These are phyloP conservation scores for Nothopassalora personata DNA, from an alignment of 2,329 filamentous ascomycete species.

Conservation along the genomic window DNA sequence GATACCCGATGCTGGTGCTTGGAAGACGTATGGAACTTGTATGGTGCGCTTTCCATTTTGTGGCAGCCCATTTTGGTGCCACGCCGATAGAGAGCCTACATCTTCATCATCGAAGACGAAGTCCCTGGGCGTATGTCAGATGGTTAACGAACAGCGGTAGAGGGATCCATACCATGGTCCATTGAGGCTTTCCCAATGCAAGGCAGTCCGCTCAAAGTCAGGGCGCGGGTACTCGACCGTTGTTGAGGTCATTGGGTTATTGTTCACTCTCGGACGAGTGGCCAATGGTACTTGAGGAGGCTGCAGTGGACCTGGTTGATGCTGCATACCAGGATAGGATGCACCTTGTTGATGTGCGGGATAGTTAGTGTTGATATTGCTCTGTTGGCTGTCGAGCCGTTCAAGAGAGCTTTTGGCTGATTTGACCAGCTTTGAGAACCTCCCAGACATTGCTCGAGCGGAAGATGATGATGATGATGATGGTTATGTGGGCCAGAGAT, in stretches of 20 bases:
- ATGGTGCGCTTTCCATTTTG: constrained; percentile 48
- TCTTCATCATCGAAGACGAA: constrained; percentile 63
- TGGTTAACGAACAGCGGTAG: no score
- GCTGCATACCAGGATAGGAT: constrained; percentile 4
- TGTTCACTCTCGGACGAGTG: neutral
- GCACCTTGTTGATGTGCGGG: neutral
- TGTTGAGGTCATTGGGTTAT: constrained; percentile 8
- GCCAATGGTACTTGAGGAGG: neutral
- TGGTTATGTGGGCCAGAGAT: constrained; percentile 5
- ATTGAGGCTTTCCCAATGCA: constrained; percentile 58
- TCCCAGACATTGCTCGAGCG: constrained; percentile 10
- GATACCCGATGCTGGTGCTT: constrained; percentile 59
- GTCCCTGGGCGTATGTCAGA: constrained; percentile 23
- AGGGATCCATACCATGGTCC: constrained; percentile 54
- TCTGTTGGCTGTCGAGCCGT: neutral
- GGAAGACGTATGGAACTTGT: constrained; percentile 61
- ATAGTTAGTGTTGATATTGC: neutral
- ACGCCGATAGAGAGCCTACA: constrained; percentile 48
- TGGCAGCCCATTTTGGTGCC: constrained; percentile 52
- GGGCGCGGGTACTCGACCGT: constrained; percentile 53
- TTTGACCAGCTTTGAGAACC: constrained; percentile 16
- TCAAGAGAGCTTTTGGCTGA: constrained; percentile 8
- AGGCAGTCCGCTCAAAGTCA: constrained; percentile 54
- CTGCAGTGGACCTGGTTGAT: constrained; percentile 1
- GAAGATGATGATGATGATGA: neutral